Percentiles rank a stretch among this genome's conserved stretches.
Evolutionary conservation across 2,329 filamentous ascomycete genomes (phyloP).

Genomic region (Hypoxylon sp.): DNA sequence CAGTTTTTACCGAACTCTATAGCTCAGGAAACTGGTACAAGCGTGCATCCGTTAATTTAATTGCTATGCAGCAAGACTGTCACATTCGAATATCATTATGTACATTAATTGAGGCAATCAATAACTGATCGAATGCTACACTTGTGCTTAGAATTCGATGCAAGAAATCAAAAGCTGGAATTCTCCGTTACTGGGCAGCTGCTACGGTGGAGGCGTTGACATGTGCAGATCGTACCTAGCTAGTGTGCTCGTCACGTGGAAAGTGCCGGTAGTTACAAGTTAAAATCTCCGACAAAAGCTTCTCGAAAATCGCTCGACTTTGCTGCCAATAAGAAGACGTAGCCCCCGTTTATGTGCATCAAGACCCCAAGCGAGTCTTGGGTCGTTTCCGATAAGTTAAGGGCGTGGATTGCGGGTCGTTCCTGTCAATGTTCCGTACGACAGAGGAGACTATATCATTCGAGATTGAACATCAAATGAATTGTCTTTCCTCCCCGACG

Average conservation of each 20-base stretch:
- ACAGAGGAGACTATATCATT: no score
- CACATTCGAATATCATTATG: background rate
- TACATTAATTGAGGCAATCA: background rate
- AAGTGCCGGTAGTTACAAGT: background rate
- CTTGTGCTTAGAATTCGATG: background rate
- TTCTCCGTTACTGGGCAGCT: background rate
- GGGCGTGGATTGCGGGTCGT: no score
- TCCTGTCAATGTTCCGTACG: no score
- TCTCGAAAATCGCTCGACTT: background rate
- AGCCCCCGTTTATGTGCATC: no score
- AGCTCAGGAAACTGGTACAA: no score
- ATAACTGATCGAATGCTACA: background rate
- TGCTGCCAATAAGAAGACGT: no score
- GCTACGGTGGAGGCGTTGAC: background rate
- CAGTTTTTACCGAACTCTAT: background rate
- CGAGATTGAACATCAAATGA: no score
- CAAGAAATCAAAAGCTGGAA: background rate
- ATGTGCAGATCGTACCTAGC: background rate
- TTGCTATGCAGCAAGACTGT: background rate
- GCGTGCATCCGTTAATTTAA: background rate
- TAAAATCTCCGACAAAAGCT: background rate
- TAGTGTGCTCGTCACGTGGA: conserved; percentile 5
- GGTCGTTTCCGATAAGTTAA: conserved; percentile 20
- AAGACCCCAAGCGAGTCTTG: conserved; percentile 8
- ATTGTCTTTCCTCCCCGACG: no score